Conservation (phyloP, 441 rosid genomes). For the Mallotus japonicus region DNA sequence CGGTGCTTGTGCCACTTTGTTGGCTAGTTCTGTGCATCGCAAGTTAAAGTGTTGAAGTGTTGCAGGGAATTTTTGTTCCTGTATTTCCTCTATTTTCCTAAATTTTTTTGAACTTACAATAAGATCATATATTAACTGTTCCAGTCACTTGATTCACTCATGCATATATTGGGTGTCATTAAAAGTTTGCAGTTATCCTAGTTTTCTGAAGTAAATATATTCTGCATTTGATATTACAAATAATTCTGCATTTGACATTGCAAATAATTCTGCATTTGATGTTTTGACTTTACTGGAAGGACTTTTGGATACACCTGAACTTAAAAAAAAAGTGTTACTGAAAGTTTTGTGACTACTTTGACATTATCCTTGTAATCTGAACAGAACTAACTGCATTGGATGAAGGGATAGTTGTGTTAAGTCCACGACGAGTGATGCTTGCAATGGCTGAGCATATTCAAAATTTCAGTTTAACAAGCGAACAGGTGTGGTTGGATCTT, state of each 20-base stretch:
- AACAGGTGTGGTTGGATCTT: conserved; percentile 56
- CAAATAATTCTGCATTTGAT: background rate
- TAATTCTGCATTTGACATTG: background rate
- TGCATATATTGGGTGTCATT: background rate
- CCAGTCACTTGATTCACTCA: background rate
- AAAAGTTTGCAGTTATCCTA: background rate
- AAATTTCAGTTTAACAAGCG: conserved; percentile 68
- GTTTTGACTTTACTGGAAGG: background rate
- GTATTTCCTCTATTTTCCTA: background rate
- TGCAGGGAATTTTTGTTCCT: background rate
- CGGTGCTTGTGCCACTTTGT: conserved; percentile 7
- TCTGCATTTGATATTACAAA: background rate
- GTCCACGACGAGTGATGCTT: conserved; percentile 69
- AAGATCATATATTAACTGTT: background rate
- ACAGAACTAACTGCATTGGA: conserved; percentile 48
- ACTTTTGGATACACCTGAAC: background rate
- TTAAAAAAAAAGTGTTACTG: background rate
- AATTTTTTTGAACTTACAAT: background rate
- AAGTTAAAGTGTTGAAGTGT: background rate
- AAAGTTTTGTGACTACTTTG: conserved; percentile 5
- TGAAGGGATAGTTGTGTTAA: conserved; percentile 44
- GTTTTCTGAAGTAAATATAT: background rate
- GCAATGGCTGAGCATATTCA: conserved; percentile 55
- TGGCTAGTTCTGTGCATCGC: background rate
- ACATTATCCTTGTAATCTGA: background rate